A percentile compares a stretch with the other conserved stretches of the same genome.
phyloP scores from a whole-genome alignment of 352 stramenopile species.

The Paralagenidium karlingii region DNA sequence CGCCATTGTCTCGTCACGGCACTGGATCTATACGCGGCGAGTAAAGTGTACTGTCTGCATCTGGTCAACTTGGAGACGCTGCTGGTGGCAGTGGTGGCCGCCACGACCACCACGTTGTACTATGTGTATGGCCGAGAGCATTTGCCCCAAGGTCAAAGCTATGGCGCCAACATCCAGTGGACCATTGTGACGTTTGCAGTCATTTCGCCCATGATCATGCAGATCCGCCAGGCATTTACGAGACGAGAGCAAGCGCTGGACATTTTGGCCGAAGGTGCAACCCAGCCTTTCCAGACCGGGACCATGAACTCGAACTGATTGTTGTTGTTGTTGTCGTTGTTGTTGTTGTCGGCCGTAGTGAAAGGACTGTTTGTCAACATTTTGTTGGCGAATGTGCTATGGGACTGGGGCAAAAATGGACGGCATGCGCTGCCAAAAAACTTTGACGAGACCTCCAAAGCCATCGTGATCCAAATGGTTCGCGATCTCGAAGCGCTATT shows the following conservation, averaged over 20 bases:
- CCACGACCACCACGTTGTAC: slow-evolving; percentile 55
- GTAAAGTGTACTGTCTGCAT: slow-evolving; percentile 61
- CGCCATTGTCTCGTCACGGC: slow-evolving; percentile 43
- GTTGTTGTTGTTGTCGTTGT: neutral
- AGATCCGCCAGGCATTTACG: slow-evolving; percentile 72
- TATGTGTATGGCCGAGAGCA: slow-evolving; percentile 28
- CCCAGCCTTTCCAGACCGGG: neutral
- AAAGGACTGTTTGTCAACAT: slow-evolving; percentile 63
- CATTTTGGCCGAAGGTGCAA: slow-evolving; percentile 51
- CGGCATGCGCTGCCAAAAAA: slow-evolving; percentile 32
- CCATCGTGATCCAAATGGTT: slow-evolving; percentile 28
- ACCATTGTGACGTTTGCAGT: slow-evolving; percentile 72
- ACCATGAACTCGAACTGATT: neutral
- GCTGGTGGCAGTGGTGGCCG: slow-evolving; percentile 41
- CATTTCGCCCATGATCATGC: slow-evolving; percentile 81
- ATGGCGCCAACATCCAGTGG: slow-evolving; percentile 78
- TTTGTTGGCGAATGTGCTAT: slow-evolving; percentile 60
- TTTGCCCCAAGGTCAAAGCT: slow-evolving; percentile 7
- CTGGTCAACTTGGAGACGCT: slow-evolving; percentile 69
- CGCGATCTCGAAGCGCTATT: slow-evolving; percentile 32
- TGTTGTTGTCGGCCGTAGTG: slow-evolving; percentile 12
- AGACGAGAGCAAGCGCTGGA: slow-evolving; percentile 58
- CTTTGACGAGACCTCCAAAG: slow-evolving; percentile 44
- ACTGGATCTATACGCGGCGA: slow-evolving; percentile 66
- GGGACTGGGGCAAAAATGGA: slow-evolving; percentile 67